Evolutionary conservation across 2,329 filamentous ascomycete species (phyloP).

Genomic region (Aspergillus pseudotamarii): DNA sequence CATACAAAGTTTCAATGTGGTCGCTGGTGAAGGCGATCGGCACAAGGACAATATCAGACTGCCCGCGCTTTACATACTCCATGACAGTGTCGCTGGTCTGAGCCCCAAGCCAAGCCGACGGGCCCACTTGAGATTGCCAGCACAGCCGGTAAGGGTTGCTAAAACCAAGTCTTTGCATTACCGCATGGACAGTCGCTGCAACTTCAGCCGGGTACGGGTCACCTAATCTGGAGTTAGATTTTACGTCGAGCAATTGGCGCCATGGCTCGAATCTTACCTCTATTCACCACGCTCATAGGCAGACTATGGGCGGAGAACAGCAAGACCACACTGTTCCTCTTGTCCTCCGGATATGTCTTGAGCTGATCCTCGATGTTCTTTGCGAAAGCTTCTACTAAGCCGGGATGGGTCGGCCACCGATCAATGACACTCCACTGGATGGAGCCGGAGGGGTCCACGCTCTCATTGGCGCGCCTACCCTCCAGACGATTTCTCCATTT

Average conservation of each 20-base stretch:
- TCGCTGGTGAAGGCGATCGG: constrained; percentile 99
- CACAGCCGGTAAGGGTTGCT: constrained; percentile 90
- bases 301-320: constrained; percentile 95
- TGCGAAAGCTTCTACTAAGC: constrained; percentile 88
- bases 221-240: constrained; percentile 50
- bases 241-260: not conserved
- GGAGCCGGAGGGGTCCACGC: constrained; percentile 61
- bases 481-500: constrained; percentile 89
- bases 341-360: constrained; percentile 78
- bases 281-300: constrained; percentile 96
- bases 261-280: constrained; percentile 56
- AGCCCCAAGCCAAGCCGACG: constrained; percentile 90
- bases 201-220: constrained; percentile 96
- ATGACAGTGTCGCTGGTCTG: constrained; percentile 89
- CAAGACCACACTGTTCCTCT: constrained; percentile 77
- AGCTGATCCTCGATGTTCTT: constrained; percentile 88
- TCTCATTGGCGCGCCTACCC: constrained; percentile 65
- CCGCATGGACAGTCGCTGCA: constrained; percentile 90
- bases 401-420: constrained; percentile 90
- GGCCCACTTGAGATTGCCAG: constrained; percentile 98
- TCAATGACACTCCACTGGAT: constrained; percentile 98
- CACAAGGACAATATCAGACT: constrained; percentile 87
- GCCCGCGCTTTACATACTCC: constrained; percentile 84
- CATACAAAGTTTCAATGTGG: constrained; percentile 95
- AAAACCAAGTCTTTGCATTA: constrained; percentile 89